A percentile compares a stretch with the other conserved stretches of the same genome.
Evolutionary conservation across 1,284 basidiomycete species (phyloP).

Genomic region (Pisolithus thermaeus): DNA sequence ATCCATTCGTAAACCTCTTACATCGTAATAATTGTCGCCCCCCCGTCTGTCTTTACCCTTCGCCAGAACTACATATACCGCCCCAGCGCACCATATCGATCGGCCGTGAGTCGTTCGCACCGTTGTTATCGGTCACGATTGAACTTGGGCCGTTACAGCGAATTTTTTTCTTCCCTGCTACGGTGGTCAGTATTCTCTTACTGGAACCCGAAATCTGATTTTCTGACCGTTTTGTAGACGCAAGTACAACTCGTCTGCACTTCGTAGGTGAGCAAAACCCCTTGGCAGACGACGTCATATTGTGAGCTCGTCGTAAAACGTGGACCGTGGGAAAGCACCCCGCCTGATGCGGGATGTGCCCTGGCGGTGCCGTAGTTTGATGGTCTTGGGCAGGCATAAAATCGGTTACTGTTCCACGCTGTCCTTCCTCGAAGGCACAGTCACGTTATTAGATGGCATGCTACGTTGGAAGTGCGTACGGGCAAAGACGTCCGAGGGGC

Average conservation of each 20-base stretch:
- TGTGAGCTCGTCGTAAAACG: slow-evolving; percentile 47
- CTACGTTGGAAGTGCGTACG: slow-evolving; percentile 14
- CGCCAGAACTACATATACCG: not conserved
- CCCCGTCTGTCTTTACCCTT: not conserved
- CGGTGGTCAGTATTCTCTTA: not conserved
- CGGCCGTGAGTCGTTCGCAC: slow-evolving; percentile 11
- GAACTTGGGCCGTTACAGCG: slow-evolving; percentile 10
- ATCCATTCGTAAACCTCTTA: slow-evolving; percentile 7
- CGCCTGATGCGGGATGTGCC: not conserved
- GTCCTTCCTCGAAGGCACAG: not conserved
- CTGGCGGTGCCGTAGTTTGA: slow-evolving; percentile 4
- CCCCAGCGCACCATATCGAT: slow-evolving; percentile 4
- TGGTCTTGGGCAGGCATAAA: not conserved
- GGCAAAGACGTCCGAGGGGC: slow-evolving; percentile 16
- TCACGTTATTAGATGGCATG: slow-evolving; percentile 6
- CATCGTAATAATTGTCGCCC: slow-evolving; percentile 20
- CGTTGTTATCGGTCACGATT: slow-evolving; percentile 1
- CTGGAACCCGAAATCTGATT: too few species aligned
- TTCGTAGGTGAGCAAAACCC: slow-evolving; percentile 17
- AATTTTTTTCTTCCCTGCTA: slow-evolving; percentile 4
- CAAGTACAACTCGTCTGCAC: too few species aligned
- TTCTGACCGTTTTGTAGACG: too few species aligned
- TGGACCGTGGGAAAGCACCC: slow-evolving; percentile 45
- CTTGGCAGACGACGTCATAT: slow-evolving; percentile 25
- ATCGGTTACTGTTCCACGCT: slow-evolving; percentile 6